Evolutionary conservation across 257 asterid genomes (phyloP).

Genomic region (Buddleja alternifolia): DNA sequence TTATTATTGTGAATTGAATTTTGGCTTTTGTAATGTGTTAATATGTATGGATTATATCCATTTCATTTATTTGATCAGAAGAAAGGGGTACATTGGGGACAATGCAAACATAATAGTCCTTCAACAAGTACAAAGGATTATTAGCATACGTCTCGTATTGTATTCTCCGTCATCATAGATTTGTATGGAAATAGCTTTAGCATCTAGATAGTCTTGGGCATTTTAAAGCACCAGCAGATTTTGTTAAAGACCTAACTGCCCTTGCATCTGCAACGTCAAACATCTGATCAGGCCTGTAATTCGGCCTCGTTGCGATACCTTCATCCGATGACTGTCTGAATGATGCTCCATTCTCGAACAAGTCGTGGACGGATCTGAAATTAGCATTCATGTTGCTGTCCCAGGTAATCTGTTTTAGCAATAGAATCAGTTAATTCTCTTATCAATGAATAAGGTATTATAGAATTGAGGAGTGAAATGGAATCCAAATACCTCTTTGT

Average conservation of each 20-base stretch:
- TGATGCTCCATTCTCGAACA: constrained; percentile 80
- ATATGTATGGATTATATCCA: too few species aligned
- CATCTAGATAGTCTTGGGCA: constrained; percentile 58
- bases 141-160: neutral
- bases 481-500: constrained; percentile 57
- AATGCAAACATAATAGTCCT: neutral
- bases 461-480: neutral
- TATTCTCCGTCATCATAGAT: too few species aligned
- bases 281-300: constrained; percentile 59
- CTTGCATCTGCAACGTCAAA: constrained; percentile 62
- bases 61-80: neutral
- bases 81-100: neutral
- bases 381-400: constrained; percentile 37
- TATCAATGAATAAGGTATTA: too few species aligned
- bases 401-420: constrained; percentile 60
- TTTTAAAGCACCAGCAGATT: constrained; percentile 63
- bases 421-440: too few species aligned
- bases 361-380: constrained; percentile 63
- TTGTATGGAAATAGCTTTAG: constrained; percentile 26
- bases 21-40: too few species aligned
- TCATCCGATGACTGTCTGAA: constrained; percentile 38
- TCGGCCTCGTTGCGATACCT: constrained; percentile 51
- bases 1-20: too few species aligned
- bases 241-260: constrained; percentile 54
- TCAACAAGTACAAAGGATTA: neutral